A percentile compares a stretch with the other conserved stretches of the same genome.
These are phyloP conservation scores for Cryphonectria carpinicola DNA, from an alignment of 2,329 filamentous ascomycete species.

Conservation along the genomic window DNA sequence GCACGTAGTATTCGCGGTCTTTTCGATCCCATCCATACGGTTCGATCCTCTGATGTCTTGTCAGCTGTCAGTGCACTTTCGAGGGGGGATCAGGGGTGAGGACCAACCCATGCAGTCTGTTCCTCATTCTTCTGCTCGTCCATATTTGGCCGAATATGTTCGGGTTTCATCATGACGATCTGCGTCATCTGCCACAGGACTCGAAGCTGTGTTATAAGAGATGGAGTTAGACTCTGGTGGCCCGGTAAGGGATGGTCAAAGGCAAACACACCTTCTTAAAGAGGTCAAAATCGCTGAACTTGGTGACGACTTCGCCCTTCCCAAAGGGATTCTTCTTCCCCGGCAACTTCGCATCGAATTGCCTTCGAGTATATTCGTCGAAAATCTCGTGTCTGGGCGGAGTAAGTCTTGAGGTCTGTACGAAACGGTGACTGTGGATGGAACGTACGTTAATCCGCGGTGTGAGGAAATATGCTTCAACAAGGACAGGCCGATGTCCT, in stretches of 20 bases:
- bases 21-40: conserved; percentile 87
- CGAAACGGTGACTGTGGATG: conserved; percentile 8
- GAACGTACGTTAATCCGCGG: conserved; percentile 81
- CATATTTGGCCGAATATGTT: conserved; percentile 85
- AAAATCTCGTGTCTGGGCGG: conserved; percentile 76
- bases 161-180: conserved; percentile 86
- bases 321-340: conserved; percentile 80
- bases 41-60: conserved; percentile 65
- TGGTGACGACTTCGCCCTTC: conserved; percentile 69
- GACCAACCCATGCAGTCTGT: conserved; percentile 79
- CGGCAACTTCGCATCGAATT: conserved; percentile 83
- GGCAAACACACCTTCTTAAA: conserved; percentile 68
- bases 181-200: conserved; percentile 87
- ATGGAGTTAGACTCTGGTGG: not conserved
- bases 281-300: conserved; percentile 81
- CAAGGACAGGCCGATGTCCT: conserved; percentile 81
- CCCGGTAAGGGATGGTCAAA: not conserved
- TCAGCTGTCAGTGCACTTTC: conserved; percentile 33
- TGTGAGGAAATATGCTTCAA: conserved; percentile 95
- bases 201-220: conserved; percentile 55
- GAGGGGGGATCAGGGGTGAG: conserved; percentile 42
- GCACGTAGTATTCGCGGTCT: conserved; percentile 84
- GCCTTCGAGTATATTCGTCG: conserved; percentile 88
- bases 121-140: conserved; percentile 79
- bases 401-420: conserved; percentile 13